Evolutionary conservation across 495 filamentous ascomycete species (phyloP).

Genomic region (Rusavskia elegans): DNA sequence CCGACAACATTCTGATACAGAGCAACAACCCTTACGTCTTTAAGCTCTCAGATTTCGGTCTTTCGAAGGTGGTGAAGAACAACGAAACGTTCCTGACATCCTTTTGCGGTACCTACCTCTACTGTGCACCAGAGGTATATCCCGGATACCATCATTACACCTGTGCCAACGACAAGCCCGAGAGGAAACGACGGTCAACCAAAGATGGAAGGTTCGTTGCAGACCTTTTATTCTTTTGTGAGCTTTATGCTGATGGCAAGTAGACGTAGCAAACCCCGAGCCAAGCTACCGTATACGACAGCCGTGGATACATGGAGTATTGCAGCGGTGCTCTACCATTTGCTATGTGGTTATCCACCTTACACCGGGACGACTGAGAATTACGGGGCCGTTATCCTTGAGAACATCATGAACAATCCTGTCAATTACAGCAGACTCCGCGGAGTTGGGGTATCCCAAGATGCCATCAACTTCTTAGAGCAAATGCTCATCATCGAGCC

Average conservation of each 20-base stretch:
- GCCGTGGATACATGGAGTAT: constrained; percentile 92
- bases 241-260: neutral
- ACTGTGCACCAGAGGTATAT: constrained; percentile 94
- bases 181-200: constrained; percentile 34
- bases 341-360: constrained; percentile 59
- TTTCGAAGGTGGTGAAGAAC: constrained; percentile 82
- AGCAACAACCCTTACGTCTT: constrained; percentile 57
- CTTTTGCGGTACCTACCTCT: constrained; percentile 89
- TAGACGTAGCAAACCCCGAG: neutral
- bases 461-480: constrained; percentile 54
- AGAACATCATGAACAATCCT: constrained; percentile 62
- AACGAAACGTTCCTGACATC: constrained; percentile 85
- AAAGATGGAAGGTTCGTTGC: constrained; percentile 14
- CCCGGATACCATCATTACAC: constrained; percentile 51
- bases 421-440: constrained; percentile 45
- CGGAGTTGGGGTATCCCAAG: constrained; percentile 37
- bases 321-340: constrained; percentile 74
- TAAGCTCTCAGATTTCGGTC: constrained; percentile 89
- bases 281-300: constrained; percentile 49
- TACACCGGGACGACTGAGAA: constrained; percentile 51
- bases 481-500: constrained; percentile 65
- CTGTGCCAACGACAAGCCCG: constrained; percentile 17
- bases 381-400: constrained; percentile 48
- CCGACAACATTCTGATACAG: constrained; percentile 84
- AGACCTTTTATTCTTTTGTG: constrained; percentile 19